Evolutionary conservation across 768 basidiomycete species (phyloP).

Genomic region (Coprinopsis cinerea): DNA sequence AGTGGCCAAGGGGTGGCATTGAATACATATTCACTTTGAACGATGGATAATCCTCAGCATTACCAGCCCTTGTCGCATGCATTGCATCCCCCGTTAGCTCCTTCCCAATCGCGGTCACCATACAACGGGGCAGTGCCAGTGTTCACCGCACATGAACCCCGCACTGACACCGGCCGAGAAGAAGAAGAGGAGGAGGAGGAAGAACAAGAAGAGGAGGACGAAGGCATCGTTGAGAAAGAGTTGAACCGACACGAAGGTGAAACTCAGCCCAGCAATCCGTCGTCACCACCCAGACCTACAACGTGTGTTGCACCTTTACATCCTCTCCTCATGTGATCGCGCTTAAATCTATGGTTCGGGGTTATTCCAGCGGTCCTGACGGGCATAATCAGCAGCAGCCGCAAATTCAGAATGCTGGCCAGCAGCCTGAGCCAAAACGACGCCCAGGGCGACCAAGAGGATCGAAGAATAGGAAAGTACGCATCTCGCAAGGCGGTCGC

Average conservation of each 20-base stretch:
- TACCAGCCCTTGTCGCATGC: constrained; percentile 81
- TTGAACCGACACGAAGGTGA: constrained; percentile 41
- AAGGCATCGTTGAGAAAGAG: constrained; percentile 67
- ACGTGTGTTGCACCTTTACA: constrained; percentile 3
- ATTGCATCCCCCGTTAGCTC: constrained; percentile 50
- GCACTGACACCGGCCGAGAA: constrained; percentile 19
- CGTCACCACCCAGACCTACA: constrained; percentile 25
- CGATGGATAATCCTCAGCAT: constrained; percentile 69
- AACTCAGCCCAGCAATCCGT: constrained; percentile 30
- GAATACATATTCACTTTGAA: not conserved
- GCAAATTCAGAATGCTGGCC: not conserved
- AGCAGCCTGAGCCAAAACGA: constrained; percentile 45
- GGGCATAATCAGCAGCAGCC: not conserved
- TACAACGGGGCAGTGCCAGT: constrained; percentile 20
- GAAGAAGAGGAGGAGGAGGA: constrained; percentile 53
- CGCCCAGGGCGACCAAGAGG: constrained; percentile 76
- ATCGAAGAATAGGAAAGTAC: constrained; percentile 64
- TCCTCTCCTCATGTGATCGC: constrained; percentile 4
- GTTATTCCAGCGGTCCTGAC: constrained; percentile 1
- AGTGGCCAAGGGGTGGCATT: not conserved
- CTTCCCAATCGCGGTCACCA: constrained; percentile 21
- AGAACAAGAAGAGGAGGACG: constrained; percentile 70
- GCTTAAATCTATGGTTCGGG: not conserved
- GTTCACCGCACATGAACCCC: constrained; percentile 16
- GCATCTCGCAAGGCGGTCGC: constrained; percentile 27